Conservation (phyloP, 495 filamentous ascomycete species). For the Tuber calosporum region DNA sequence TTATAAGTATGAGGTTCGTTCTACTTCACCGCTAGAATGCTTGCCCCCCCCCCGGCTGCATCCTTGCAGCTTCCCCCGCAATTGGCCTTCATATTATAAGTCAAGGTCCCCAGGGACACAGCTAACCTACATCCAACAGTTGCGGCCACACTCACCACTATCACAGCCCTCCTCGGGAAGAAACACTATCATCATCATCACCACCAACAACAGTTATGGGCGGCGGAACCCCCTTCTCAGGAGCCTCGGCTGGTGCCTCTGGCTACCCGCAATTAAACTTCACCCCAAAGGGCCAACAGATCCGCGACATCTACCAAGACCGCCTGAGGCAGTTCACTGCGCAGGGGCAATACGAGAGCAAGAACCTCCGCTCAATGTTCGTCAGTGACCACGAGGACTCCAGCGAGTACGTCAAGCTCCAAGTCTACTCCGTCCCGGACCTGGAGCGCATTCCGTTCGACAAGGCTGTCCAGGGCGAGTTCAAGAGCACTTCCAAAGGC, state of each 20-base stretch:
- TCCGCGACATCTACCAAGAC: conserved; percentile 77
- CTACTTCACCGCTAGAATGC: neutral
- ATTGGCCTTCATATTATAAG: conserved; percentile 8
- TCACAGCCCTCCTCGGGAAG: conserved; percentile 20
- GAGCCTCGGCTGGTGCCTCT: conserved; percentile 16
- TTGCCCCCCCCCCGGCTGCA: neutral
- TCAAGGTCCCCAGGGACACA: conserved; percentile 9
- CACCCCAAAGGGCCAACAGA: conserved; percentile 71
- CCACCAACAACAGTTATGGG: conserved; percentile 20
- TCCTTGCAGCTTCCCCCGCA: conserved; percentile 7
- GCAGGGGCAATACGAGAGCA: conserved; percentile 68
- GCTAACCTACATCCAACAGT: conserved; percentile 6
- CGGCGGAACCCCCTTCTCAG: conserved; percentile 7
- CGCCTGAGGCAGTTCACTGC: conserved; percentile 73
- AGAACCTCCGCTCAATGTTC: conserved; percentile 58
- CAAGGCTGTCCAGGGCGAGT: conserved; percentile 67
- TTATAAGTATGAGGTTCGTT: neutral
- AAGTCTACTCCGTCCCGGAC: conserved; percentile 74
- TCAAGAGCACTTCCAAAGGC: conserved; percentile 66
- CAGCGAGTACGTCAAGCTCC: conserved; percentile 72
- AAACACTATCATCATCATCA: conserved; percentile 27
- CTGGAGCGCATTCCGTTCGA: conserved; percentile 78
- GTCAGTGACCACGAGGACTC: conserved; percentile 60
- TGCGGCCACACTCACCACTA: conserved; percentile 27
- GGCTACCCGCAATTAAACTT: conserved; percentile 53